A percentile compares a stretch with the other conserved stretches of the same genome.
phyloP scores from a whole-genome alignment of 306 rosid genomes.

The Medicago arabica region DNA sequence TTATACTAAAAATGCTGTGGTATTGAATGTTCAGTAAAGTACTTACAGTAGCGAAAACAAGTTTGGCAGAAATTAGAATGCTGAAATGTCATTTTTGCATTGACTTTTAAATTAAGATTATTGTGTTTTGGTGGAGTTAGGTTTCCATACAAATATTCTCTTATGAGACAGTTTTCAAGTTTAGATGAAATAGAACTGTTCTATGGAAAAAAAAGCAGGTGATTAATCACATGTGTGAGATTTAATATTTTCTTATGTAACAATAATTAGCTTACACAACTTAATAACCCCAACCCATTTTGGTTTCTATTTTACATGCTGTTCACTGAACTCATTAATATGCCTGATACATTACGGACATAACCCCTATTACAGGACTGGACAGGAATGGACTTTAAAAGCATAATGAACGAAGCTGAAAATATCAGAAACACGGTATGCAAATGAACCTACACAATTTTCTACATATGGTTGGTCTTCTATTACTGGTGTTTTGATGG shows the following conservation, averaged over 20 bases:
- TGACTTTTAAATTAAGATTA: not conserved
- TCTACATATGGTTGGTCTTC: conserved; percentile 22
- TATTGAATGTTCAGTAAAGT: conserved; percentile 3
- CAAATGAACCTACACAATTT: conserved; percentile 33
- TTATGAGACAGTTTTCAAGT: conserved; percentile 26
- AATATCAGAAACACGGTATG: conserved; percentile 86
- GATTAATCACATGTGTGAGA: not conserved
- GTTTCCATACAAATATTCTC: conserved; percentile 17
- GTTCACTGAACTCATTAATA: conserved; percentile 7
- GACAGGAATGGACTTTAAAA: conserved; percentile 87
- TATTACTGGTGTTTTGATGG: conserved; percentile 19
- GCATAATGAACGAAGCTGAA: conserved; percentile 92
- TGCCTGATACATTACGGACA: conserved; percentile 23
- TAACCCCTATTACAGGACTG: conserved; percentile 74
- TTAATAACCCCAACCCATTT: conserved; percentile 24
- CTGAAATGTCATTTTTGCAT: conserved; percentile 27
- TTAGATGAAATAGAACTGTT: conserved; percentile 22
- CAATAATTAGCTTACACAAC: conserved; percentile 2
- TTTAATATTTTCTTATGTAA: conserved; percentile 18
- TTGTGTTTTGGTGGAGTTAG: not conserved
- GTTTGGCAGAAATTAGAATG: conserved; percentile 26
- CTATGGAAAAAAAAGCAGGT: conserved; percentile 20
- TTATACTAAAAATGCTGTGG: not conserved
- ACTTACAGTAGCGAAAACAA: not conserved
- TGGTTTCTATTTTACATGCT: conserved; percentile 23